Evolutionary conservation across 257 asterid genomes (phyloP).

Genomic region (Solanum etuberosum): DNA sequence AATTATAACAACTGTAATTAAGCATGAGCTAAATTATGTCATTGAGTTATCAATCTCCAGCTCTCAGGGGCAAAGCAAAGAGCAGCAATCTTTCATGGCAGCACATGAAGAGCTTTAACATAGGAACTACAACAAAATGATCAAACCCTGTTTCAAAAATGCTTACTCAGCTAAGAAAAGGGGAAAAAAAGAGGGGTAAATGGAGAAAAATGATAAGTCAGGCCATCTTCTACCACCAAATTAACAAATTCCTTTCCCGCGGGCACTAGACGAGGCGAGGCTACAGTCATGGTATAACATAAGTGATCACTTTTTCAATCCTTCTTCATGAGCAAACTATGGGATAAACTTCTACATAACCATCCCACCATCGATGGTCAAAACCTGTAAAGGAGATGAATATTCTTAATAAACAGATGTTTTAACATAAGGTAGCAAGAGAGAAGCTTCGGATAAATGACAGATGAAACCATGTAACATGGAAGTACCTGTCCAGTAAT

Average conservation of each 20-base stretch:
- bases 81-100: neutral
- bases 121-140: neutral
- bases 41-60: neutral
- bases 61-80: neutral
- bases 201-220: neutral
- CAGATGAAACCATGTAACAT: neutral
- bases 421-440: neutral
- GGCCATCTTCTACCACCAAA: neutral
- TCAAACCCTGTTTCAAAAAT: neutral
- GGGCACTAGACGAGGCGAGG: neutral
- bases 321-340: neutral
- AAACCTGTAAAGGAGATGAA: constrained; percentile 36
- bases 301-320: neutral
- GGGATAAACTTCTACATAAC: constrained; percentile 44
- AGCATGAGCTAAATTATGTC: neutral
- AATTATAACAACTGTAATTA: neutral
- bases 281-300: neutral
- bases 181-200: neutral
- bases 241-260: neutral
- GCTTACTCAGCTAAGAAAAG: neutral
- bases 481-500: constrained; percentile 85
- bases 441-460: neutral
- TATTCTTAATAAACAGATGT: neutral
- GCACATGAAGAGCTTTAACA: neutral
- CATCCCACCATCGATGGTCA: constrained; percentile 94